These are phyloP conservation scores for Leccinum laetum DNA, from an alignment of 1,284 basidiomycete species.

Conservation along the genomic window DNA sequence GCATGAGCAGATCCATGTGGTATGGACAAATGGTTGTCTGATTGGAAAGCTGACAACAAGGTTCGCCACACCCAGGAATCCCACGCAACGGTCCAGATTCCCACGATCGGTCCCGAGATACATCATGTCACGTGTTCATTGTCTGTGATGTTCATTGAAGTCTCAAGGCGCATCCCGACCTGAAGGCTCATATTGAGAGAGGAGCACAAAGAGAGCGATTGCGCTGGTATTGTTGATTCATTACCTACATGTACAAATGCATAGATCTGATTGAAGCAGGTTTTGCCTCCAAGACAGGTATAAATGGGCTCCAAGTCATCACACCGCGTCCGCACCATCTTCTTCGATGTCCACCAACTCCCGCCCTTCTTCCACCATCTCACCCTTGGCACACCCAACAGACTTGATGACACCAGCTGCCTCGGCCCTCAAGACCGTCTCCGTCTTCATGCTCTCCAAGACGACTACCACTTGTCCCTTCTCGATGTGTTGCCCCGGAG, in stretches of 20 bases:
- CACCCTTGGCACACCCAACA: conserved; percentile 77
- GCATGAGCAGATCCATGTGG: not conserved
- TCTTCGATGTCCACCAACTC: conserved; percentile 70
- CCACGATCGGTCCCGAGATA: no score
- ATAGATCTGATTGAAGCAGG: no score
- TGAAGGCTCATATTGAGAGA: no score
- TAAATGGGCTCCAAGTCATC: not conserved
- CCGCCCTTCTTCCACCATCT: conserved; percentile 87
- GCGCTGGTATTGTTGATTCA: no score
- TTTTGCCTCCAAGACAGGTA: no score
- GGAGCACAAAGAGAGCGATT: no score
- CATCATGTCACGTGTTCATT: no score
- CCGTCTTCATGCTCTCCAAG: conserved; percentile 96
- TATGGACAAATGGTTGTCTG: not conserved
- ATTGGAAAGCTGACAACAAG: no score
- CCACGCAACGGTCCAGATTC: not conserved
- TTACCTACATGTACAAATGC: no score
- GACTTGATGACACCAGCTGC: conserved; percentile 66
- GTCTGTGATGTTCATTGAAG: no score
- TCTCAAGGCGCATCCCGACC: no score
- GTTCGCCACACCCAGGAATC: not conserved
- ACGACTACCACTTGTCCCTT: conserved; percentile 82
- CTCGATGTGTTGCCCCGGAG: conserved; percentile 74
- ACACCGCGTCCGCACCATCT: not conserved
- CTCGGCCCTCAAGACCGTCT: conserved; percentile 80